Evolutionary conservation across 768 basidiomycete species (phyloP).

Genomic region (Suillus ampliporus): DNA sequence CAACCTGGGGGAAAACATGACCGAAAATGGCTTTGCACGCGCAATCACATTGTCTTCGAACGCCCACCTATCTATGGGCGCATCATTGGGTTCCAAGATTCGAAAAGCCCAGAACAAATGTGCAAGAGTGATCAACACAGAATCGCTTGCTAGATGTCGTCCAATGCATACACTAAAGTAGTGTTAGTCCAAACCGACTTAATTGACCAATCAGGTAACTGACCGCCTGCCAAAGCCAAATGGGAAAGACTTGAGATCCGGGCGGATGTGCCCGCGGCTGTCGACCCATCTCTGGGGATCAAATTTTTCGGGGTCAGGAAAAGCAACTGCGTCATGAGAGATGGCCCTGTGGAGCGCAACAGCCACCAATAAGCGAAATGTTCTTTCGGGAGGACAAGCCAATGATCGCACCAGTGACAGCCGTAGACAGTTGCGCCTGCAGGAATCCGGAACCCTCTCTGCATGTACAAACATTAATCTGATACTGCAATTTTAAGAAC

Average conservation of each 20-base stretch:
- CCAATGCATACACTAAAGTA: conserved; percentile 60
- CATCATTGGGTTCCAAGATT: conserved; percentile 48
- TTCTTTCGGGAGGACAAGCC: not conserved
- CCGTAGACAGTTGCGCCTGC: conserved; percentile 28
- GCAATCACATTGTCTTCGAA: conserved; percentile 62
- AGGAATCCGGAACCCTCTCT: conserved; percentile 33
- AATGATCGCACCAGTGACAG: conserved; percentile 21
- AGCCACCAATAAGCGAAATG: not conserved
- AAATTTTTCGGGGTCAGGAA: conserved; percentile 58
- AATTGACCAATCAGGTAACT: not conserved
- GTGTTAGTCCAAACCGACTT: not conserved
- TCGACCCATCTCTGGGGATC: conserved; percentile 62
- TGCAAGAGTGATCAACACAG: conserved; percentile 65
- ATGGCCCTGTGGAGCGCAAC: conserved; percentile 45
- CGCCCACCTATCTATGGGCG: conserved; percentile 60
- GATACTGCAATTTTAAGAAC: not conserved
- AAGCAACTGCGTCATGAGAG: conserved; percentile 53
- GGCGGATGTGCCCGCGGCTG: conserved; percentile 46
- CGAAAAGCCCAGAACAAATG: conserved; percentile 68
- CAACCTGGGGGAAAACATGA: conserved; percentile 53
- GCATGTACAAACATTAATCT: not conserved
- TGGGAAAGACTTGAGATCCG: conserved; percentile 51
- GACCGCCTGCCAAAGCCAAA: conserved; percentile 60
- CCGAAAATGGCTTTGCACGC: conserved; percentile 61
- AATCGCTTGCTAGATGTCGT: conserved; percentile 49